A percentile compares a stretch with the other conserved stretches of the same genome.
These are phyloP conservation scores for Ganoderma sinense DNA, from an alignment of 1,284 basidiomycete species.

Conservation along the genomic window DNA sequence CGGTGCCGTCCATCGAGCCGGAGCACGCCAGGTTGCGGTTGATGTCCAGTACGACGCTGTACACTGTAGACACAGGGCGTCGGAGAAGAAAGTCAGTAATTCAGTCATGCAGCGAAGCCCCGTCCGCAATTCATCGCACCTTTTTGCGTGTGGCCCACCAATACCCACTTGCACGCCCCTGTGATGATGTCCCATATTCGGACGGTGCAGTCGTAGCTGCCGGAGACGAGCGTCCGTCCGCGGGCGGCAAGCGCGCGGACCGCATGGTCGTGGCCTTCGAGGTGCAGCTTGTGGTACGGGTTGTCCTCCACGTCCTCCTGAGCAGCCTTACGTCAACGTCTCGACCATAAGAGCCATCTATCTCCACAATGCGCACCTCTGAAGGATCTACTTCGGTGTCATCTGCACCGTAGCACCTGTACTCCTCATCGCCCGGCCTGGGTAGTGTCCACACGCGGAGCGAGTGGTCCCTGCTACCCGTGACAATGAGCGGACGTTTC, in stretches of 20 bases:
- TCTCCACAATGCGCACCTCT: slow-evolving; percentile 54
- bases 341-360: not conserved
- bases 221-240: slow-evolving; percentile 90
- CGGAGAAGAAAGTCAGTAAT: not conserved
- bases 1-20: slow-evolving; percentile 96
- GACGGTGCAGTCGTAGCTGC: slow-evolving; percentile 93
- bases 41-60: slow-evolving; percentile 89
- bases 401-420: slow-evolving; percentile 74
- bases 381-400: slow-evolving; percentile 72
- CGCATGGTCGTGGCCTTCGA: slow-evolving; percentile 90
- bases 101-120: not conserved
- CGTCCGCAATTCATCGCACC: slow-evolving; percentile 53
- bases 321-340: slow-evolving; percentile 20
- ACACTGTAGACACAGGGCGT: slow-evolving; percentile 60
- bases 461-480: slow-evolving; percentile 91
- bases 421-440: slow-evolving; percentile 78
- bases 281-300: slow-evolving; percentile 86
- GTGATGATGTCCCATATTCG: slow-evolving; percentile 94
- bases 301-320: slow-evolving; percentile 84
- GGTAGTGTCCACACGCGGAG: slow-evolving; percentile 92
- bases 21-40: slow-evolving; percentile 89
- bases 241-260: slow-evolving; percentile 92
- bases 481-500: slow-evolving; percentile 89
- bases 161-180: slow-evolving; percentile 83
- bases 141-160: slow-evolving; percentile 91